Percentiles rank a stretch among this genome's conserved stretches.
Evolutionary conservation across 2,329 filamentous ascomycete species (phyloP).

Genomic region (Fusarium vanettenii): DNA sequence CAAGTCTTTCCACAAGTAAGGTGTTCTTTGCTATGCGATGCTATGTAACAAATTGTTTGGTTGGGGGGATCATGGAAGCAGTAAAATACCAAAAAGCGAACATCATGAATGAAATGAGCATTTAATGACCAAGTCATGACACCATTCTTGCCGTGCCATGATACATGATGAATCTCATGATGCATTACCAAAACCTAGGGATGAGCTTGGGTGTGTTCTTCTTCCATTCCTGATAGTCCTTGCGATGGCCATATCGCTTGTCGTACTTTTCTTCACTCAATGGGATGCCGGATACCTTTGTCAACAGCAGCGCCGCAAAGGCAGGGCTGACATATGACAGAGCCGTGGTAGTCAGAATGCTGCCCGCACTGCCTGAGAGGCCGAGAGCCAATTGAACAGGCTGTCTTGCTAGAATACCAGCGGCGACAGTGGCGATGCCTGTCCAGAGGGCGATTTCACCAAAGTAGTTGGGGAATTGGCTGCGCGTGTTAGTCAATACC

Average conservation of each 20-base stretch:
- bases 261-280: conserved; percentile 78
- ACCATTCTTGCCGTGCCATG: conserved; percentile 18
- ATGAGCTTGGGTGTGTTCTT: conserved; percentile 72
- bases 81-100: conserved; percentile 36
- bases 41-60: conserved; percentile 14
- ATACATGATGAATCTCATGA: conserved; percentile 27
- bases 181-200: conserved; percentile 63
- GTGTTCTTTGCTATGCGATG: neutral
- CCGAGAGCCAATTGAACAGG: conserved; percentile 69
- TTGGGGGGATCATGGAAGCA: conserved; percentile 34
- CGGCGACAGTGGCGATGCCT: conserved; percentile 70
- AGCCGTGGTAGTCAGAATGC: conserved; percentile 46
- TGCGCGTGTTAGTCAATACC: conserved; percentile 14
- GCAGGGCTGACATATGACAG: conserved; percentile 70
- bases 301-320: conserved; percentile 71
- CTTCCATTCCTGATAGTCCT: conserved; percentile 77
- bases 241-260: conserved; percentile 69
- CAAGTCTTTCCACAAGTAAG: conserved; percentile 76
- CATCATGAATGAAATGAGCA: conserved; percentile 40
- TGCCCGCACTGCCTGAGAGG: conserved; percentile 55
- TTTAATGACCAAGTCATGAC: conserved; percentile 39
- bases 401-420: conserved; percentile 65
- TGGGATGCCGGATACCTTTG: conserved; percentile 73
- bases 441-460: conserved; percentile 78
- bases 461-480: conserved; percentile 77